Evolutionary conservation across 2,329 filamentous ascomycete species (phyloP).

Genomic region (Plectosphaerella cucumerina): DNA sequence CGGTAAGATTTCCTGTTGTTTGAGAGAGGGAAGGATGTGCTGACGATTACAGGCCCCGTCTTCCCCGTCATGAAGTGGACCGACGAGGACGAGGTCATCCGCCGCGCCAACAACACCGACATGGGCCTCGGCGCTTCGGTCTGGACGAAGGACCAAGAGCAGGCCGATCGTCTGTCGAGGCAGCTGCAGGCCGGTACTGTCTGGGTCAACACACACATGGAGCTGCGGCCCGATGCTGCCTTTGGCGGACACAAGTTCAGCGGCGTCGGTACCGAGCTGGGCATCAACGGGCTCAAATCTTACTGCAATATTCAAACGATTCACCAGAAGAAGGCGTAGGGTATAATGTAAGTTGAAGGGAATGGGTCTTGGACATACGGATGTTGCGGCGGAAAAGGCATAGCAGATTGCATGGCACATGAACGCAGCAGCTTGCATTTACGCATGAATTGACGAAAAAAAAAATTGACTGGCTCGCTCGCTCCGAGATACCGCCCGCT

Average conservation of each 20-base stretch:
- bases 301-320: constrained; percentile 2
- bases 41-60: constrained; percentile 43
- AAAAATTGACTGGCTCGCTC: too few species aligned
- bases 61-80: constrained; percentile 58
- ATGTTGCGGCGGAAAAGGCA: too few species aligned
- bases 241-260: constrained; percentile 3
- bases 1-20: neutral
- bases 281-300: constrained; percentile 1
- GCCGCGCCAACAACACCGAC: constrained; percentile 41
- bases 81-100: constrained; percentile 40
- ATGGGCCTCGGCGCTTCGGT: constrained; percentile 49
- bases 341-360: neutral
- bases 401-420: too few species aligned
- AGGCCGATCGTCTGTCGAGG: constrained; percentile 39
- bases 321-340: constrained; percentile 1
- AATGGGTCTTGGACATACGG: too few species aligned
- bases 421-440: too few species aligned
- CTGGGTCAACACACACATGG: constrained; percentile 37
- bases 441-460: too few species aligned
- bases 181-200: constrained; percentile 47
- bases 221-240: constrained; percentile 1
- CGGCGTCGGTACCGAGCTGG: constrained; percentile 2
- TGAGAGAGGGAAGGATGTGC: neutral
- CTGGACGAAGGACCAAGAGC: constrained; percentile 43
- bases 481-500: too few species aligned